These are phyloP conservation scores for Fraxinus velutina DNA, from an alignment of 305 asterid genomes.

Conservation along the genomic window DNA sequence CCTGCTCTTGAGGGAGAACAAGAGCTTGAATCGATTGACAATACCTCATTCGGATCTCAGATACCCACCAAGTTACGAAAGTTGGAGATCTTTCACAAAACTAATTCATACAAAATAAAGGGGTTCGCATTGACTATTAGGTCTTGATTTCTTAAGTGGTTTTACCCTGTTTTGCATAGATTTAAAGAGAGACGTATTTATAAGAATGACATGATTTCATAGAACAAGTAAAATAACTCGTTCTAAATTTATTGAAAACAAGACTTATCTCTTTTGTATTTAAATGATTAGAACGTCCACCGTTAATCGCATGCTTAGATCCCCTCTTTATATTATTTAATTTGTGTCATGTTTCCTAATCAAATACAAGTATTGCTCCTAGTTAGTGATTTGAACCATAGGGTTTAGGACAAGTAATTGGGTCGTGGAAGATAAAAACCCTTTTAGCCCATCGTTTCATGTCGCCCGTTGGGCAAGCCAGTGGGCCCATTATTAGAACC, in stretches of 20 bases:
- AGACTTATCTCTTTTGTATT: neutral
- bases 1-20: neutral
- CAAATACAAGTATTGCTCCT: conserved; percentile 24
- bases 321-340: conserved; percentile 18
- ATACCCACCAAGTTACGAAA: neutral
- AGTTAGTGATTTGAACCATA: conserved; percentile 24
- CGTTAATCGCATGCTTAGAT: conserved; percentile 31
- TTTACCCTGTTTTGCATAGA: neutral
- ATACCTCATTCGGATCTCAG: neutral
- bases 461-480: conserved; percentile 35
- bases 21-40: neutral
- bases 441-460: conserved; percentile 61
- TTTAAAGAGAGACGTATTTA: neutral
- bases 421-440: conserved; percentile 30
- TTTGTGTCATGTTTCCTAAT: conserved; percentile 38
- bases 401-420: conserved; percentile 35
- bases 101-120: neutral
- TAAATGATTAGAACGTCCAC: conserved; percentile 19
- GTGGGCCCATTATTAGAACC: conserved; percentile 34
- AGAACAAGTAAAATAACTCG: neutral
- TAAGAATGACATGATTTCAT: neutral
- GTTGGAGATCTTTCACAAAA: neutral
- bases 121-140: neutral
- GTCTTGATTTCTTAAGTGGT: neutral
- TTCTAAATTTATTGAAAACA: neutral